A percentile compares a stretch with the other conserved stretches of the same genome.
phyloP scores from a whole-genome alignment of 2,329 filamentous ascomycete species.

The Tolypocladium inflatum region DNA sequence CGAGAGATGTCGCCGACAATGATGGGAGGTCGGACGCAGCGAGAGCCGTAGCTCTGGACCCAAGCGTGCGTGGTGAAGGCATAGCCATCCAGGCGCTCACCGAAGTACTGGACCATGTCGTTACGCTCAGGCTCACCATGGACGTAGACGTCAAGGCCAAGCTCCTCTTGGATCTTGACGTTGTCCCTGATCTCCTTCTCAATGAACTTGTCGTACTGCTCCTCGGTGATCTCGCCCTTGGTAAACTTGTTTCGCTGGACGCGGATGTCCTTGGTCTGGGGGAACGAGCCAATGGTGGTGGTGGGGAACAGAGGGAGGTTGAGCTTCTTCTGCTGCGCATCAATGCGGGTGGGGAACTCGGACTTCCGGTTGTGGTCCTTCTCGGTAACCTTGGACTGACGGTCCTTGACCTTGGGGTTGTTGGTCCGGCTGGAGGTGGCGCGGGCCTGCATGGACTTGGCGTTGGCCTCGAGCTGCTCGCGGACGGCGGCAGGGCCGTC shows the following conservation, averaged over 20 bases:
- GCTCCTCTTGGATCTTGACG: constrained; percentile 95
- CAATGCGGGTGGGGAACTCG: constrained; percentile 74
- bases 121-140: constrained; percentile 99
- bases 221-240: constrained; percentile 90
- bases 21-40: constrained; percentile 96
- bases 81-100: constrained; percentile 93
- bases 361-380: constrained; percentile 91
- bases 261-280: constrained; percentile 98
- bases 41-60: constrained; percentile 97
- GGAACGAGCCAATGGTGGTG: constrained; percentile 98
- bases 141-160: constrained; percentile 92
- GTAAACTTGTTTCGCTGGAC: constrained; percentile 95
- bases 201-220: constrained; percentile 97
- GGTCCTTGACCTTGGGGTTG: constrained; percentile 93
- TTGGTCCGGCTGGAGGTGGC: constrained; percentile 92
- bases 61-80: constrained; percentile 98
- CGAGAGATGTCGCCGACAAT: constrained; percentile 98
- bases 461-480: constrained; percentile 90
- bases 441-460: constrained; percentile 85
- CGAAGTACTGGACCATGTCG: constrained; percentile 99
- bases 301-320: constrained; percentile 96
- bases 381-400: constrained; percentile 76
- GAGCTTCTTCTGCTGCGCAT: constrained; percentile 83
- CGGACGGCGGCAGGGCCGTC: constrained; percentile 81
- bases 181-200: constrained; percentile 96